Percentiles rank a stretch among this genome's conserved stretches.
Conservation (phyloP, 176 grass and related monocot genomes). For the Oryza meyeriana region DNA sequence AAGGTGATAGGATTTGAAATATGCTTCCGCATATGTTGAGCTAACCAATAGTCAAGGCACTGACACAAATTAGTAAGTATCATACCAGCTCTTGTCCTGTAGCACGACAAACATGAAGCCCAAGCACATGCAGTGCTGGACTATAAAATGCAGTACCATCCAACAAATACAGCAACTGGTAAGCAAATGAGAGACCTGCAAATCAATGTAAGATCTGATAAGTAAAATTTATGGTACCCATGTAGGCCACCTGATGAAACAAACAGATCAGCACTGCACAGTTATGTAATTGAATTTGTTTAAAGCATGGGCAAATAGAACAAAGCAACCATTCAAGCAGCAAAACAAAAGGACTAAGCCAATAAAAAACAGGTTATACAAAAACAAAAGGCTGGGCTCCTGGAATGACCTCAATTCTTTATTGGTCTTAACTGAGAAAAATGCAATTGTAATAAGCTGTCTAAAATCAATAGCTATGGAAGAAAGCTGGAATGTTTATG, state of each 20-base stretch:
- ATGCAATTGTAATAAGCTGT: not conserved
- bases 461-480: constrained; percentile 11
- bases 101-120: constrained; percentile 93
- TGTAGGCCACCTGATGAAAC: constrained; percentile 6
- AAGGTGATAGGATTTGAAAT: not conserved
- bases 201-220: constrained; percentile 19
- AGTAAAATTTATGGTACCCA: constrained; percentile 9
- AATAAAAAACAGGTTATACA: constrained; percentile 3
- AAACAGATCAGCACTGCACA: not conserved
- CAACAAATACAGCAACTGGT: constrained; percentile 92
- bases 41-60: constrained; percentile 18
- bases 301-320: not conserved
- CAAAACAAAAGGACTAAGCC: not conserved
- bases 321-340: not conserved
- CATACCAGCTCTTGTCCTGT: constrained; percentile 96
- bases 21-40: not conserved
- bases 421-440: not conserved
- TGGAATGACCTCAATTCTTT: not conserved
- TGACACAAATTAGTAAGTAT: constrained; percentile 16
- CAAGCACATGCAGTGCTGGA: constrained; percentile 75
- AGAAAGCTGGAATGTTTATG: constrained; percentile 9
- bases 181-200: constrained; percentile 86
- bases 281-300: constrained; percentile 12
- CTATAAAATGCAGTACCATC: constrained; percentile 89
- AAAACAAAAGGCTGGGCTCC: not conserved